These are phyloP conservation scores for Botrytis squamosa DNA, from an alignment of 2,329 filamentous ascomycete species.

Conservation along the genomic window DNA sequence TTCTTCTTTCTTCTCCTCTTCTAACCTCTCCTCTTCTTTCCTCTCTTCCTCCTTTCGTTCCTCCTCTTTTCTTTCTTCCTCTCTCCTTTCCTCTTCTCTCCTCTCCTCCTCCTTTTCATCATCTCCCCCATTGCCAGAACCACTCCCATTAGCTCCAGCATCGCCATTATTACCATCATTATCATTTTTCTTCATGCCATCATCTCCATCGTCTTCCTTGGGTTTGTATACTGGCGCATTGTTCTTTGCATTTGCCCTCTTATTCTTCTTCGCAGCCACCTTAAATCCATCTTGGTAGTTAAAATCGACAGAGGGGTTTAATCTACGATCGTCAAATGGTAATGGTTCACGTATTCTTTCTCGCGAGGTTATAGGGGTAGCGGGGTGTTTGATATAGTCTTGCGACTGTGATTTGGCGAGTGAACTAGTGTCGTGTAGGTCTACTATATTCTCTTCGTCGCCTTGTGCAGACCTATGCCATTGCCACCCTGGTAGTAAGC, in stretches of 20 bases:
- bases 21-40: conserved; percentile 47
- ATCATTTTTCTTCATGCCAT: conserved; percentile 45
- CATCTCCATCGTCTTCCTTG: conserved; percentile 47
- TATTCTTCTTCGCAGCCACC: conserved; percentile 54
- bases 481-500: conserved; percentile 26
- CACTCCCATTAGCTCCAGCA: conserved; percentile 37
- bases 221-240: conserved; percentile 27
- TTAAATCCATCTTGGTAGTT: conserved; percentile 53
- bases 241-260: conserved; percentile 47
- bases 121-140: conserved; percentile 39
- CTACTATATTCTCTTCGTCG: conserved; percentile 24
- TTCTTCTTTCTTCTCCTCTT: conserved; percentile 22
- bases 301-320: conserved; percentile 55
- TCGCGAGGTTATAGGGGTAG: conserved; percentile 28
- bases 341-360: conserved; percentile 30
- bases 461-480: conserved; percentile 22
- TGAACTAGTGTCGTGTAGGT: conserved; percentile 34
- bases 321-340: conserved; percentile 49
- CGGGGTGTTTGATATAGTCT: conserved; percentile 28
- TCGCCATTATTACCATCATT: conserved; percentile 41
- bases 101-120: conserved; percentile 41
- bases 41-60: conserved; percentile 43
- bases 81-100: conserved; percentile 53
- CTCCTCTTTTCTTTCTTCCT: conserved; percentile 41
- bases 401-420: conserved; percentile 33